Percentiles rank a stretch among this genome's conserved stretches.
Evolutionary conservation across 2,329 filamentous ascomycete species (phyloP).

Genomic region (Pseudogymnoascus sp.): DNA sequence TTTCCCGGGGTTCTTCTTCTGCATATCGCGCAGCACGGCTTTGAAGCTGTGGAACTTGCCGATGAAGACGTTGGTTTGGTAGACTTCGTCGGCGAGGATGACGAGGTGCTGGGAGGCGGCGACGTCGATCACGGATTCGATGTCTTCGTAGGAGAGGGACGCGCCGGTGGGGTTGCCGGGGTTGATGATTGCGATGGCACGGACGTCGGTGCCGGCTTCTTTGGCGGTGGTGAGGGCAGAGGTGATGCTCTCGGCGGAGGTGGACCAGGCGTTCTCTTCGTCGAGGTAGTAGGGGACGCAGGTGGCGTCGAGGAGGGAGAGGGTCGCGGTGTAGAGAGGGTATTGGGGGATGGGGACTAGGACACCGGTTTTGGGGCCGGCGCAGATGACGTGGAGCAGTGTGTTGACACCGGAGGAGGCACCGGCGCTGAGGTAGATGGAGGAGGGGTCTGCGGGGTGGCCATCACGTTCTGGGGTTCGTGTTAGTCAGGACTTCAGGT

Average conservation of each 20-base stretch:
- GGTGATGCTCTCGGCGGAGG: slow-evolving; percentile 72
- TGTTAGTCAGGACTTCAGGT: background rate
- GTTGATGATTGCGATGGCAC: slow-evolving; percentile 95
- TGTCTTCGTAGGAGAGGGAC: slow-evolving; percentile 69
- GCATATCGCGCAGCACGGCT: slow-evolving; percentile 72
- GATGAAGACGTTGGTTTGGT: slow-evolving; percentile 97
- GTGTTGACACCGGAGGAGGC: slow-evolving; percentile 94
- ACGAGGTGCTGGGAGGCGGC: slow-evolving; percentile 81
- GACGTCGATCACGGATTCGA: slow-evolving; percentile 79
- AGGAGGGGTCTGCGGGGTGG: slow-evolving; percentile 69
- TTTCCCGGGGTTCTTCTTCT: slow-evolving; percentile 64
- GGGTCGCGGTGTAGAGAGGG: slow-evolving; percentile 90
- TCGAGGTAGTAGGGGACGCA: slow-evolving; percentile 93
- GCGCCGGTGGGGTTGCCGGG: slow-evolving; percentile 95
- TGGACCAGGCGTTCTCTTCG: slow-evolving; percentile 80
- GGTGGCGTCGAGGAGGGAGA: slow-evolving; percentile 75
- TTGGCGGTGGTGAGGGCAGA: slow-evolving; percentile 67
- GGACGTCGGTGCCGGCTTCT: slow-evolving; percentile 73
- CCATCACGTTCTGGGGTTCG: slow-evolving; percentile 66
- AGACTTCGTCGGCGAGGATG: slow-evolving; percentile 92
- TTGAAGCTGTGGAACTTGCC: slow-evolving; percentile 97
- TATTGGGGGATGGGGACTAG: slow-evolving; percentile 97
- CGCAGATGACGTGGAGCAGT: slow-evolving; percentile 81
- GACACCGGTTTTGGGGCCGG: slow-evolving; percentile 68
- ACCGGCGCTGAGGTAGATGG: slow-evolving; percentile 86